Evolutionary conservation across 2,329 filamentous ascomycete species (phyloP).

Genomic region (Fusarium longipes): DNA sequence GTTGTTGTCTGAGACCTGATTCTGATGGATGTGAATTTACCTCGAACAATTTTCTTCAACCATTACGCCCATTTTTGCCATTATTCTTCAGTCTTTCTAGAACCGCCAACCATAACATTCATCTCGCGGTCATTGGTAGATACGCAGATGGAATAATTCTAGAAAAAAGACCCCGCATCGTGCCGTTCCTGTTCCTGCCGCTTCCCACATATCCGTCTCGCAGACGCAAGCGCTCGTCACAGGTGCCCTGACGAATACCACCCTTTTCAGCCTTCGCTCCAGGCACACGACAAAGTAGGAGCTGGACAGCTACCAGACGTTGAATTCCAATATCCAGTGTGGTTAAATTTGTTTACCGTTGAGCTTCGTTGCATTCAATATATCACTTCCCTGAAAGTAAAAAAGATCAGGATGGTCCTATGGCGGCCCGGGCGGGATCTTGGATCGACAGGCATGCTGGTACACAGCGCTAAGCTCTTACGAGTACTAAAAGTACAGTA

Average conservation of each 20-base stretch:
- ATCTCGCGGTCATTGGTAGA: conserved; percentile 29
- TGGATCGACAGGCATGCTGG: conserved; percentile 42
- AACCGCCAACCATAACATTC: neutral
- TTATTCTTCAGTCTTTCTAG: neutral
- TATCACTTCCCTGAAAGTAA: neutral
- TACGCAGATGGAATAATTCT: conserved; percentile 42
- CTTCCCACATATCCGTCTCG: conserved; percentile 28
- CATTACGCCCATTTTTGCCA: neutral
- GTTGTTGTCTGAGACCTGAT: neutral
- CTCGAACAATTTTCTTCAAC: neutral
- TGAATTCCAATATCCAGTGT: neutral
- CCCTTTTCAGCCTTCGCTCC: conserved; percentile 4
- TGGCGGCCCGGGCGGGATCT: conserved; percentile 44
- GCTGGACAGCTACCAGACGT: neutral
- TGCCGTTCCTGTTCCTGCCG: conserved; percentile 38
- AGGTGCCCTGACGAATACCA: conserved; percentile 15
- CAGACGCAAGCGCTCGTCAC: conserved; percentile 20
- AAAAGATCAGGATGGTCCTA: conserved; percentile 27
- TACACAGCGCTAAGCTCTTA: conserved; percentile 36
- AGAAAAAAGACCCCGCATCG: conserved; percentile 44
- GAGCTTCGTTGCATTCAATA: neutral
- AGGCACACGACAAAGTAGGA: neutral
- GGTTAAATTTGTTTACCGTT: conserved; percentile 2
- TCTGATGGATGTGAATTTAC: neutral
- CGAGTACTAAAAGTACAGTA: conserved; percentile 8